Evolutionary conservation across 345 rosid species (phyloP), one percentile per base, ranked within the genome.

Genomic region (Hypericum androsaemum): DNA sequence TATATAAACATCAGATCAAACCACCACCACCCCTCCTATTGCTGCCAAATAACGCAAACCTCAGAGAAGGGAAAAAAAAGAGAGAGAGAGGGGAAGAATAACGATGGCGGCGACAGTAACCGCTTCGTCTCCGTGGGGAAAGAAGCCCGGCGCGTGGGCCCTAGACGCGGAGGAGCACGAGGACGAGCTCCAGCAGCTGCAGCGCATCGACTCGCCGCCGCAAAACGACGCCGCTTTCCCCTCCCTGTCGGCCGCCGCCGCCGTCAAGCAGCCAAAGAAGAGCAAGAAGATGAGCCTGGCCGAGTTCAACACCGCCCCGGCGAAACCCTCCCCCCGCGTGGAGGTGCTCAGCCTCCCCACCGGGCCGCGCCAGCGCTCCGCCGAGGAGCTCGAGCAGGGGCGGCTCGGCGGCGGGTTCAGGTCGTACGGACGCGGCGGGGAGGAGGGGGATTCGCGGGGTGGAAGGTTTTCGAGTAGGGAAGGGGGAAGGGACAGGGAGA

Each of bases 131-230:
- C 83, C 83, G 3, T 94, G 99, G 99, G 70, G 75, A 11, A 94
- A 22, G 4, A 22, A 94, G 71, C 89, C 99, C 12, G 95, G 96
- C 32, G 79, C 94, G 7, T 94, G 99, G 97, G 96, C 99, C 40
- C 76, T 80, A 5, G 97, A 86, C 52, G 82, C 95, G 37, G 96
- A 94, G 45, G 85, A 83, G 49, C 72, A 83, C 58, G 98, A 85
- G 50, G 84, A 69, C 0, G 88, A 88, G 37, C 81, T 79, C 65
- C 76, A 67, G 52, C 76, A 74, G 39, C 74, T 82, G 37, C 54
- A 57, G 47, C 56, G 65, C 32, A 4, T 22, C 2, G 32, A 22
- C 32, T 22, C 32, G 2, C 32, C 32, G 43, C 22, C 74, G 9
- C 66, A 54, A 32, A 52, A 58, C 38, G 6, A 43, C 32, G 22